phyloP scores from a whole-genome alignment of 306 rosid genomes.

The Alnus glutinosa region DNA sequence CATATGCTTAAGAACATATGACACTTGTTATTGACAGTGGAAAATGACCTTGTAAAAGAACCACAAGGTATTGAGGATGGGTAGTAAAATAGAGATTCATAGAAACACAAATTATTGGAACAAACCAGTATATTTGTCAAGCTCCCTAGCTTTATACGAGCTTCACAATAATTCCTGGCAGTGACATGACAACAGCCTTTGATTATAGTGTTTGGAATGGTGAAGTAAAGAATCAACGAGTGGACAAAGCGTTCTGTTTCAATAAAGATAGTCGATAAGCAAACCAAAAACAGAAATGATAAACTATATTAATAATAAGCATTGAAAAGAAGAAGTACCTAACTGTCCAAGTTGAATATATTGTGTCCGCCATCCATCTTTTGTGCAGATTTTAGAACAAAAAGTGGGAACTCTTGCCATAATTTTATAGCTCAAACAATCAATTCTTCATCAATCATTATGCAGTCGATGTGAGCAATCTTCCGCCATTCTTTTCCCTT shows the following conservation, averaged over 20 bases:
- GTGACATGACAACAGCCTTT: no score
- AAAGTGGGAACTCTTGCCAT: no score
- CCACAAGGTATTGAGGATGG: not conserved
- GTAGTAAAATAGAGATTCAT: not conserved
- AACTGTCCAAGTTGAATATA: not conserved
- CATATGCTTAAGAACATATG: no score
- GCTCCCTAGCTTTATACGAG: no score
- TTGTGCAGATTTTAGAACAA: not conserved
- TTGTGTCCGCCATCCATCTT: not conserved
- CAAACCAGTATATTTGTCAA: no score
- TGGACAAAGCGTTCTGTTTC: not conserved
- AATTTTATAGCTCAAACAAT: not conserved
- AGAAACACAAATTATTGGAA: not conserved
- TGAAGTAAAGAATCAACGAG: not conserved
- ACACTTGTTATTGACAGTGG: not conserved
- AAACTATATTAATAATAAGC: not conserved
- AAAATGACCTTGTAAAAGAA: not conserved
- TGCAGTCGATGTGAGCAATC: constrained; percentile 23
- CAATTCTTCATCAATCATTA: not conserved
- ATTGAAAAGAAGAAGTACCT: not conserved
- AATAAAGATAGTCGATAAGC: not conserved
- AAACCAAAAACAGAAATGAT: not conserved
- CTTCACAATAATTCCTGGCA: no score
- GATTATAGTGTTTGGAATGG: no score
- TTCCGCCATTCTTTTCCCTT: constrained; percentile 39